Evolutionary conservation across 2,329 filamentous ascomycete genomes (phyloP).

Genomic region (Fusarium redolens): DNA sequence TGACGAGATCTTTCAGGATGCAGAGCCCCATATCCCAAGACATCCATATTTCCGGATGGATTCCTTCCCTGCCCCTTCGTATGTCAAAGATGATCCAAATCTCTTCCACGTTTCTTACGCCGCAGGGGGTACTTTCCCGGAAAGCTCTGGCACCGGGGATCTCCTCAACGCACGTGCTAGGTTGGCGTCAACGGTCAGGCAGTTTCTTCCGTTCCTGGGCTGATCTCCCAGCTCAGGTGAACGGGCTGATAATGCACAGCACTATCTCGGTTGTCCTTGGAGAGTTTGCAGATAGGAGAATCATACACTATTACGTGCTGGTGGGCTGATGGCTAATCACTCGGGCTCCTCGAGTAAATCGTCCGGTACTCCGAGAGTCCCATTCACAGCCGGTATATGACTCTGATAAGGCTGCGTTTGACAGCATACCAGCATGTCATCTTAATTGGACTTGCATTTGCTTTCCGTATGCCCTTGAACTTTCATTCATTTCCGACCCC

Average conservation of each 20-base stretch:
- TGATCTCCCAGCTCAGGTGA: not conserved
- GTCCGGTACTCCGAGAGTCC: not conserved
- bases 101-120: not conserved
- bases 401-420: not conserved
- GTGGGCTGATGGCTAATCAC: conserved; percentile 5
- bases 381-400: conserved; percentile 12
- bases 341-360: not conserved
- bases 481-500: conserved; percentile 10
- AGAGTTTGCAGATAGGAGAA: not conserved
- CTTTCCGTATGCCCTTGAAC: not conserved
- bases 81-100: not conserved
- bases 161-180: not conserved
- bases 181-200: not conserved
- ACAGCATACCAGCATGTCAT: not conserved
- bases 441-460: not conserved
- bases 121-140: not conserved
- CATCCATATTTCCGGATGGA: not conserved
- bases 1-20: not conserved
- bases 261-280: not conserved
- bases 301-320: not conserved
- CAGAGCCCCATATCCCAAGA: not conserved
- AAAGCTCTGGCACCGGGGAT: not conserved
- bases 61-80: not conserved
- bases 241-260: conserved; percentile 5
- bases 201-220: not conserved